phyloP scores from a whole-genome alignment of 768 basidiomycete species.

The Collybia sordida region DNA sequence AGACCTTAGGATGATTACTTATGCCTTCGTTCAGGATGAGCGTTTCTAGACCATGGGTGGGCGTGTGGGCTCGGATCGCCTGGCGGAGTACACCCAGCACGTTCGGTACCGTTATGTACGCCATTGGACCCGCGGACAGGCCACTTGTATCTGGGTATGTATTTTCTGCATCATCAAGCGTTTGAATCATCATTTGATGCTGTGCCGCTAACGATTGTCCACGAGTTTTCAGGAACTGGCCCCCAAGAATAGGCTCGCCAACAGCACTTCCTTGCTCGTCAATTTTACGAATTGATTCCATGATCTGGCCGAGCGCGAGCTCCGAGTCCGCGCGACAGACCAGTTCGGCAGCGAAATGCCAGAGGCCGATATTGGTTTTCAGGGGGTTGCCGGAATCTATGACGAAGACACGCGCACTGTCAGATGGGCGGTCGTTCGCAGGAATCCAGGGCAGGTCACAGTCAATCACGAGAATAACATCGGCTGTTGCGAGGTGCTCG shows the following conservation, averaged over 20 bases:
- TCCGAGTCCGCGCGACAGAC: conserved; percentile 58
- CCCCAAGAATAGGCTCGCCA: conserved; percentile 7
- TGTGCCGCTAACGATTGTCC: conserved; percentile 13
- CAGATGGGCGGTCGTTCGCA: conserved; percentile 39
- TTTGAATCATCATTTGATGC: conserved; percentile 21
- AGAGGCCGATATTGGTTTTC: conserved; percentile 46
- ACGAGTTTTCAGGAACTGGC: conserved; percentile 13
- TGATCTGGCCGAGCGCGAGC: conserved; percentile 49
- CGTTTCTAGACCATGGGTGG: conserved; percentile 31
- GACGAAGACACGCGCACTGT: conserved; percentile 52
- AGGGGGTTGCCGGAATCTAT: conserved; percentile 66
- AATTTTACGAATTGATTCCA: conserved; percentile 29
- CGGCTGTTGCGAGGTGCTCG: conserved; percentile 48
- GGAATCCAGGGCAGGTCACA: conserved; percentile 68
- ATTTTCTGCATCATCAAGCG: conserved; percentile 30
- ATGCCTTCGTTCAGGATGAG: conserved; percentile 66
- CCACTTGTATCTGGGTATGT: conserved; percentile 11
- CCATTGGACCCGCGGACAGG: conserved; percentile 8
- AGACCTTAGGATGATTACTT: conserved; percentile 52
- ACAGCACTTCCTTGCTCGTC: conserved; percentile 14
- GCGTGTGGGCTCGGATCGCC: conserved; percentile 36
- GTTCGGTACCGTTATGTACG: conserved; percentile 41
- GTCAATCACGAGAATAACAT: conserved; percentile 66
- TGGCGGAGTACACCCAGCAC: conserved; percentile 49
- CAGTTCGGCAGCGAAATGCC: conserved; percentile 55